phyloP scores from a whole-genome alignment of 1,284 basidiomycete species.

The Papiliotrema fonsecae region DNA sequence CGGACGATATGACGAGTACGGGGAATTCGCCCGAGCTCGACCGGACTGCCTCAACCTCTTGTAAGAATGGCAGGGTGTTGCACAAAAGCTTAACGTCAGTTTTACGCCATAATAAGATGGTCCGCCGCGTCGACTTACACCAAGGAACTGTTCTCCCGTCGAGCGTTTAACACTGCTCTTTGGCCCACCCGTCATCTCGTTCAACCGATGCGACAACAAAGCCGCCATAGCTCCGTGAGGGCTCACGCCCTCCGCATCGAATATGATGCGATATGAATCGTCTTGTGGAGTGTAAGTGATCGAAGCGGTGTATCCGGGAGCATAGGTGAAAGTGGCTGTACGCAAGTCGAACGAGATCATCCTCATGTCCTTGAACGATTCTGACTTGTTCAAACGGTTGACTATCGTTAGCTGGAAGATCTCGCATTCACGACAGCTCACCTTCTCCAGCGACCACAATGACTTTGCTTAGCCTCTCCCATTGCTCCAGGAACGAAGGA shows the following conservation, averaged over 20 bases:
- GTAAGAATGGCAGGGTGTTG: slow-evolving; percentile 31
- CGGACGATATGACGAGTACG: slow-evolving; percentile 17
- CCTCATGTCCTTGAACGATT: slow-evolving; percentile 64
- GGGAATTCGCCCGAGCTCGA: slow-evolving; percentile 11
- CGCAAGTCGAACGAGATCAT: slow-evolving; percentile 81
- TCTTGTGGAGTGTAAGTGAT: slow-evolving; percentile 41
- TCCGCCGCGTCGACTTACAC: slow-evolving; percentile 3
- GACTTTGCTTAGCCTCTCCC: slow-evolving; percentile 85
- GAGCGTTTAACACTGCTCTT: slow-evolving; percentile 3
- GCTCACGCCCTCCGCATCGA: slow-evolving; percentile 16
- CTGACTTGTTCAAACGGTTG: slow-evolving; percentile 68
- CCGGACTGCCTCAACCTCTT: slow-evolving; percentile 17
- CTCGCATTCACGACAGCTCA: slow-evolving; percentile 33
- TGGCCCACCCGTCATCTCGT: slow-evolving; percentile 23
- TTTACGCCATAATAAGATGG: not conserved
- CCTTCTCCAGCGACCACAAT: slow-evolving; percentile 84
- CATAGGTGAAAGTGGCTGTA: slow-evolving; percentile 78
- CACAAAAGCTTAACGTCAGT: slow-evolving; percentile 18
- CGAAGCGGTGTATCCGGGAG: slow-evolving; percentile 35
- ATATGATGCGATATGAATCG: slow-evolving; percentile 41
- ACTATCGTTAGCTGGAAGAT: slow-evolving; percentile 52
- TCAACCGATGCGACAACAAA: slow-evolving; percentile 35
- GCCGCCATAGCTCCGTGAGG: slow-evolving; percentile 34
- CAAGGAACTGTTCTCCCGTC: slow-evolving; percentile 28
- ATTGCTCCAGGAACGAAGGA: slow-evolving; percentile 79